Conservation (phyloP, 2,329 filamentous ascomycete genomes). For the Aspergillus sp. region DNA sequence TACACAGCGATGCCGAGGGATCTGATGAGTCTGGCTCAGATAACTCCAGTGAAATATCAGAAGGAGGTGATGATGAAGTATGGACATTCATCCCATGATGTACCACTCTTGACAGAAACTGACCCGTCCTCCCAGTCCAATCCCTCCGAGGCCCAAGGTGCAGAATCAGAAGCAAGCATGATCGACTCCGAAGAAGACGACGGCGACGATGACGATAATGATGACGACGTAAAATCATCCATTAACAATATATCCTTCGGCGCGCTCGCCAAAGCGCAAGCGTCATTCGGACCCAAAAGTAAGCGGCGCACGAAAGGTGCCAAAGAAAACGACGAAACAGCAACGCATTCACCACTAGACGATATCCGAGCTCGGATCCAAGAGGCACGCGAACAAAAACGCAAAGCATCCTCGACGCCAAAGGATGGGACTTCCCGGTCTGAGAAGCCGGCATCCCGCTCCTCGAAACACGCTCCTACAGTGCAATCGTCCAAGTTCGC, state of each 20-base stretch:
- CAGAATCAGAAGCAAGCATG: constrained; percentile 24
- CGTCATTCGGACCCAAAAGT: constrained; percentile 55
- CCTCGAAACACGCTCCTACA: constrained; percentile 85
- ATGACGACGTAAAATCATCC: constrained; percentile 38
- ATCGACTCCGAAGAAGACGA: constrained; percentile 31
- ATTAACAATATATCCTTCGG: constrained; percentile 76
- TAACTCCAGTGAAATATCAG: constrained; percentile 12
- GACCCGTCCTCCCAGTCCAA: background rate
- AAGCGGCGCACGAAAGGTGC: constrained; percentile 26
- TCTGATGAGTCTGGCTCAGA: constrained; percentile 19
- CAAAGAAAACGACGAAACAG: constrained; percentile 2
- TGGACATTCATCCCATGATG: background rate
- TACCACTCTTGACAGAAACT: background rate
- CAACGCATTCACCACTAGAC: constrained; percentile 32
- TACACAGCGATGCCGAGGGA: constrained; percentile 17
- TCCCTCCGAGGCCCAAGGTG: constrained; percentile 21
- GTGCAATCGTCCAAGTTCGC: constrained; percentile 79
- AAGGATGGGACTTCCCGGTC: constrained; percentile 21
- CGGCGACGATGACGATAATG: constrained; percentile 34
- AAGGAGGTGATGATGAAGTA: constrained; percentile 12
- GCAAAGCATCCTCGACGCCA: constrained; percentile 28
- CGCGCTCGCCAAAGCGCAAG: constrained; percentile 83
- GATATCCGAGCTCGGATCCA: constrained; percentile 42
- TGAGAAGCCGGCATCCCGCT: constrained; percentile 39
- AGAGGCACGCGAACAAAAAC: constrained; percentile 45